Conservation (phyloP, 805 yeast genomes). For the Diddensiella transvaalensis region DNA sequence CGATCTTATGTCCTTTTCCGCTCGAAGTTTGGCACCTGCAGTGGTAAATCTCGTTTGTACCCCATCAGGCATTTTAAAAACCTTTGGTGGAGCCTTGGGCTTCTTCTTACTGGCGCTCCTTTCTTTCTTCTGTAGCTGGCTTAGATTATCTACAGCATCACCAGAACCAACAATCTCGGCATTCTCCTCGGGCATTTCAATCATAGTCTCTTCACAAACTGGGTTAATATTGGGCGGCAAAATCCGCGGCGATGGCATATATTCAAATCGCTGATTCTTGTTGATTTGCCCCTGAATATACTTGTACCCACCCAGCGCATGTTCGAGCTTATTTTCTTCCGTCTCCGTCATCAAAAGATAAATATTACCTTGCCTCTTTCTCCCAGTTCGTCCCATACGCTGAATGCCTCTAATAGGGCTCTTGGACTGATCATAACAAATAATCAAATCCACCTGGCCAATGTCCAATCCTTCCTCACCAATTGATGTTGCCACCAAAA, state of each 20-base stretch:
- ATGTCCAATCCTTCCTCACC: conserved; percentile 99
- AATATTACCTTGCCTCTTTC: conserved; percentile 86
- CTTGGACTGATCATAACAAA: conserved; percentile 88
- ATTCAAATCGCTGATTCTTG: conserved; percentile 29
- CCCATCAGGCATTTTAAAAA: conserved; percentile 21
- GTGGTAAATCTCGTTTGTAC: conserved; percentile 21
- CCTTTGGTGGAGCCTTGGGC: background rate
- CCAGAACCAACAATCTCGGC: conserved; percentile 31
- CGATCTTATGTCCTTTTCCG: background rate
- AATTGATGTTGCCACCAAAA: conserved; percentile 90
- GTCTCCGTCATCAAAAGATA: conserved; percentile 68
- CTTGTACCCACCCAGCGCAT: conserved; percentile 80
- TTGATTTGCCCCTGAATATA: conserved; percentile 67
- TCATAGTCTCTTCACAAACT: conserved; percentile 48
- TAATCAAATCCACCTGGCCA: conserved; percentile 93
- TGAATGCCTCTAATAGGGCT: conserved; percentile 93
- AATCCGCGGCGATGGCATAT: conserved; percentile 57
- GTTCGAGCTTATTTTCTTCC: conserved; percentile 75
- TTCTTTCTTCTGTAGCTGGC: background rate
- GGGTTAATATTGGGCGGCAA: conserved; percentile 61
- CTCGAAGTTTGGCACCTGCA: conserved; percentile 9
- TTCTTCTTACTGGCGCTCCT: conserved; percentile 8
- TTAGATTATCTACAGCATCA: conserved; percentile 2
- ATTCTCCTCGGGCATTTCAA: conserved; percentile 72
- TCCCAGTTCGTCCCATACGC: conserved; percentile 97